A percentile compares a stretch with the other conserved stretches of the same genome.
Evolutionary conservation across 129 eudicot species (phyloP).

Genomic region (Scalesia atractyloides): DNA sequence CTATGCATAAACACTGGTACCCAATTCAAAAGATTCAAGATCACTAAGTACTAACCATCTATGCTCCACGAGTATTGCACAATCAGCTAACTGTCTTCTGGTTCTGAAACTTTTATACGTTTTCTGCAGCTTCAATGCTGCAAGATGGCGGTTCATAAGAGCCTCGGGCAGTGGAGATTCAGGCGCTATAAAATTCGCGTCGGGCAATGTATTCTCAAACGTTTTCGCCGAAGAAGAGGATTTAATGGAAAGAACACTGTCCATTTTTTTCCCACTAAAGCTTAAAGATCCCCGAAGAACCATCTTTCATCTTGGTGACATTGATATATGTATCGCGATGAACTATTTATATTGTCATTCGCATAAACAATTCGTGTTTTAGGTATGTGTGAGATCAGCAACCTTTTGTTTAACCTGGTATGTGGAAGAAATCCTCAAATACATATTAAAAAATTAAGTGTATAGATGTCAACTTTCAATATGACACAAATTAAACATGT

Average conservation of each 20-base stretch:
- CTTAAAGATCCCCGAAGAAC: constrained; percentile 55
- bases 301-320: constrained; percentile 47
- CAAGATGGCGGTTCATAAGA: constrained; percentile 40
- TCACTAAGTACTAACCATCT: constrained; percentile 64
- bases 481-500: constrained; percentile 25
- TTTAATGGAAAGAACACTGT: constrained; percentile 31
- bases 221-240: constrained; percentile 28
- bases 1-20: neutral
- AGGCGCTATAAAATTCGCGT: constrained; percentile 12
- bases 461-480: constrained; percentile 27
- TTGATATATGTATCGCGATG: constrained; percentile 39
- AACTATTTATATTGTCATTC: constrained; percentile 34
- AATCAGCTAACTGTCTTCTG: constrained; percentile 82
- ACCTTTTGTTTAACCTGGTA: constrained; percentile 33
- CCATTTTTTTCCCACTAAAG: constrained; percentile 52
- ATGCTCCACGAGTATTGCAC: constrained; percentile 82
- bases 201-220: constrained; percentile 19
- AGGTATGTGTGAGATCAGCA: constrained; percentile 32
- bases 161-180: constrained; percentile 31
- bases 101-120: constrained; percentile 82
- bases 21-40: neutral
- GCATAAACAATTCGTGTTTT: constrained; percentile 24
- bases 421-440: constrained; percentile 6
- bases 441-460: constrained; percentile 5
- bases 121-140: constrained; percentile 81